These are phyloP conservation scores for Tillandsia fasciculata DNA, from an alignment of 176 grass and related monocot genomes.

Conservation along the genomic window DNA sequence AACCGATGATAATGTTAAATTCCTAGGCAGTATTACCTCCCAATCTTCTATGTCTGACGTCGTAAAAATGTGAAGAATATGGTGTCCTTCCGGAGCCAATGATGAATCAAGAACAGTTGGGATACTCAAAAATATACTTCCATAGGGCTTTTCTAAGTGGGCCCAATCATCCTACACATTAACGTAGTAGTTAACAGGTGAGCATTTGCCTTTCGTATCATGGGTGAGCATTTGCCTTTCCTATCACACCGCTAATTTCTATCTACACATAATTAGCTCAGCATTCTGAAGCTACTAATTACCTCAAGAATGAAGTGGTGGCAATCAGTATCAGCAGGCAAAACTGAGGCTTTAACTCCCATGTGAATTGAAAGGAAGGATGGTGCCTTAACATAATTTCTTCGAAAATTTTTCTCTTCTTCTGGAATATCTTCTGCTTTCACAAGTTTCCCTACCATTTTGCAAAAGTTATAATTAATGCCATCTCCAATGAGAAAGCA, in stretches of 20 bases:
- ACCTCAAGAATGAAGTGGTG: slow-evolving; percentile 98
- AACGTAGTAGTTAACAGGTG: slow-evolving; percentile 4
- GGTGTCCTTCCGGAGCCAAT: slow-evolving; percentile 78
- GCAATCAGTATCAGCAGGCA: slow-evolving; percentile 80
- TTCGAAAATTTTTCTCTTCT: slow-evolving; percentile 92
- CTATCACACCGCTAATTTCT: too few relatives aligned
- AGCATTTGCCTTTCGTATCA: neutral
- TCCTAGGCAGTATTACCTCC: slow-evolving; percentile 42
- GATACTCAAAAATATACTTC: slow-evolving; percentile 97
- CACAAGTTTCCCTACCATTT: slow-evolving; percentile 65
- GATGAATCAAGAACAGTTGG: slow-evolving; percentile 93
- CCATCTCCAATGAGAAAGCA: neutral
- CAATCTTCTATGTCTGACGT: slow-evolving; percentile 88
- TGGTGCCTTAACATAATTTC: slow-evolving; percentile 82
- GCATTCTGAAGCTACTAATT: slow-evolving; percentile 1
- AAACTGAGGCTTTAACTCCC: slow-evolving; percentile 77
- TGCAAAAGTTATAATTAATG: neutral
- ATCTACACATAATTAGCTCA: too few relatives aligned
- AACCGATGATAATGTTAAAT: neutral
- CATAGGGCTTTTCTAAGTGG: slow-evolving; percentile 78
- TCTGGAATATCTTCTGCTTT: slow-evolving; percentile 78
- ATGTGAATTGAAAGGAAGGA: slow-evolving; percentile 98
- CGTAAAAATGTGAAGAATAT: slow-evolving; percentile 95
- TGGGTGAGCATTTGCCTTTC: too few relatives aligned
- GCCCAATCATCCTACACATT: slow-evolving; percentile 70